Conservation (phyloP, 805 yeast species). For the Saccharomycopsis sp. region DNA sequence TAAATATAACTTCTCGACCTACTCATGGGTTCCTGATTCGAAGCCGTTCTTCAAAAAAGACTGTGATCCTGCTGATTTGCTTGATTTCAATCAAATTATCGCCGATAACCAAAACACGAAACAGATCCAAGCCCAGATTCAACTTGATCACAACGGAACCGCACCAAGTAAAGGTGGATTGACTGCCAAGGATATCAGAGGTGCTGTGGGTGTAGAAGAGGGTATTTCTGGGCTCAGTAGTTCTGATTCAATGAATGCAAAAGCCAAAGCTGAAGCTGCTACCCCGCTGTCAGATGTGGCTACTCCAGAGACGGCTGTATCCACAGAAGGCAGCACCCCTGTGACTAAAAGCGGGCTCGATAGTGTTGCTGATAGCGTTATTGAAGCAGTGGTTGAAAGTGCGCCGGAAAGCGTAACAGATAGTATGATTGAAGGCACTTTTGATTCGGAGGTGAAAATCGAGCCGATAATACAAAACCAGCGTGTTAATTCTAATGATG, state of each 20-base stretch:
- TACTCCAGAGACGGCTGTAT: background rate
- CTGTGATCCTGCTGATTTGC: slow-evolving; percentile 30
- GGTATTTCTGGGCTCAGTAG: slow-evolving; percentile 20
- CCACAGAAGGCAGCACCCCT: background rate
- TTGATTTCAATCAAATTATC: slow-evolving; percentile 31
- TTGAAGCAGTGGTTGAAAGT: background rate
- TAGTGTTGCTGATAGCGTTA: background rate
- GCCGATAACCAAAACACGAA: slow-evolving; percentile 27
- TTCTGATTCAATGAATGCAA: slow-evolving; percentile 10
- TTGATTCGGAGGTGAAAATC: background rate
- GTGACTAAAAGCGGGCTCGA: background rate
- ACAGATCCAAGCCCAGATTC: slow-evolving; percentile 15
- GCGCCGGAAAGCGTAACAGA: background rate
- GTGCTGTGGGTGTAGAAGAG: slow-evolving; percentile 35
- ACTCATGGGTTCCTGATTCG: slow-evolving; percentile 28
- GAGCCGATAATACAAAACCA: background rate
- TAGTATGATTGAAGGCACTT: background rate
- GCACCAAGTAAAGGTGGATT: slow-evolving; percentile 23
- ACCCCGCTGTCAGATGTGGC: background rate
- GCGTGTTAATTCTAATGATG: background rate
- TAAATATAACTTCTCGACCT: slow-evolving; percentile 29
- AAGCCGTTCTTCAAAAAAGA: slow-evolving; percentile 14
- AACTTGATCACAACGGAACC: slow-evolving; percentile 16
- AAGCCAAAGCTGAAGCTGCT: slow-evolving; percentile 1
- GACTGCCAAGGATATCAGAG: slow-evolving; percentile 36